A percentile compares a stretch with the other conserved stretches of the same genome.
These are phyloP conservation scores for Candida loeiensis DNA, from an alignment of 805 yeast genomes.

Conservation along the genomic window DNA sequence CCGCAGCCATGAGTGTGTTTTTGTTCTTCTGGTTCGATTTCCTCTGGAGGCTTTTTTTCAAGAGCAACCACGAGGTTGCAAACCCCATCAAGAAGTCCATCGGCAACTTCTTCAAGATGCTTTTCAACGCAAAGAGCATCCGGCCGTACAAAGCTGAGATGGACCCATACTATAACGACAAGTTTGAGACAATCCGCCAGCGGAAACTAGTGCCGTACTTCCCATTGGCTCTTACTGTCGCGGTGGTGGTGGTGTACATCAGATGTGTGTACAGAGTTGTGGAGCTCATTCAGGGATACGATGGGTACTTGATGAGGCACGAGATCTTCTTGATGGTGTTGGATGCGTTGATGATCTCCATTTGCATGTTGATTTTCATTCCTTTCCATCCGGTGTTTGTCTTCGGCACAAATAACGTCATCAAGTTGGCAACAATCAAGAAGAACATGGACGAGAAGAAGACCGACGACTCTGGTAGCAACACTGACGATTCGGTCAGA, in stretches of 20 bases:
- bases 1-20: slow-evolving; percentile 19
- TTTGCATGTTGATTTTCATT: slow-evolving; percentile 21
- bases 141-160: slow-evolving; percentile 5
- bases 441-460: slow-evolving; percentile 4
- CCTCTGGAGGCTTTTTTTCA: slow-evolving; percentile 16
- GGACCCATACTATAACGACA: slow-evolving; percentile 10
- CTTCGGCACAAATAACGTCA: slow-evolving; percentile 42
- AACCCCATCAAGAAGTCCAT: slow-evolving; percentile 2
- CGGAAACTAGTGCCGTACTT: slow-evolving; percentile 7
- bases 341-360: slow-evolving; percentile 29
- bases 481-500: no score
- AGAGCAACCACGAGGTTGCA: slow-evolving; percentile 15
- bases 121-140: slow-evolving; percentile 8
- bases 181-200: slow-evolving; percentile 6
- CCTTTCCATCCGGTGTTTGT: slow-evolving; percentile 63
- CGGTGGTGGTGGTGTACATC: slow-evolving; percentile 29
- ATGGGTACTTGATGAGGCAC: slow-evolving; percentile 54
- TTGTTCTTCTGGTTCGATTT: slow-evolving; percentile 18
- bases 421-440: slow-evolving; percentile 6
- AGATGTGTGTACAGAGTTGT: slow-evolving; percentile 72
- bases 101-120: slow-evolving; percentile 7
- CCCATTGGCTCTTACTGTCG: slow-evolving; percentile 8
- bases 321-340: slow-evolving; percentile 40
- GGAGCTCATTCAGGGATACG: slow-evolving; percentile 72
- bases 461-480: no score